Percentiles rank a stretch among this genome's conserved stretches.
Evolutionary conservation across 768 basidiomycete genomes (phyloP).

Genomic region (Amanita pallidorosea): DNA sequence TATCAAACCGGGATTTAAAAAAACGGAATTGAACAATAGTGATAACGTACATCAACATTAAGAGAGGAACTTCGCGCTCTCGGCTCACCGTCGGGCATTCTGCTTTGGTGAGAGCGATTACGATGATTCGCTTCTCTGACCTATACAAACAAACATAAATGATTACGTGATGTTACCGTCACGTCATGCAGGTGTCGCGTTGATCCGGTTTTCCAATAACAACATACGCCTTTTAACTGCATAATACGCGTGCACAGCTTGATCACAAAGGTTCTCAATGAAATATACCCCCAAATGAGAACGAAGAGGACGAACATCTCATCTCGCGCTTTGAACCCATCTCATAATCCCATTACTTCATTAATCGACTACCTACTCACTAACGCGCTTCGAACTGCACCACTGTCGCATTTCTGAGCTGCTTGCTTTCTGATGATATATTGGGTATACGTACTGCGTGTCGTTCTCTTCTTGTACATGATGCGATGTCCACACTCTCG

Average conservation of each 20-base stretch:
- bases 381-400: slow-evolving; percentile 81
- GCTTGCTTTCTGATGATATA: neutral
- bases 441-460: slow-evolving; percentile 57
- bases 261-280: too few relatives aligned
- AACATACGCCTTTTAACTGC: too few relatives aligned
- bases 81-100: slow-evolving; percentile 38
- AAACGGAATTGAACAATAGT: neutral
- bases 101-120: slow-evolving; percentile 36
- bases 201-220: too few relatives aligned
- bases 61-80: slow-evolving; percentile 59
- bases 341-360: slow-evolving; percentile 70
- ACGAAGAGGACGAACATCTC: too few relatives aligned
- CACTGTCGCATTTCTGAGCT: slow-evolving; percentile 30
- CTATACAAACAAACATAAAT: slow-evolving; percentile 12
- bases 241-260: too few relatives aligned
- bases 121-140: slow-evolving; percentile 17
- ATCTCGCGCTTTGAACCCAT: slow-evolving; percentile 25
- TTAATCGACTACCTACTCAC: slow-evolving; percentile 46
- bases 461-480: slow-evolving; percentile 97
- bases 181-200: too few relatives aligned
- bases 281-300: too few relatives aligned
- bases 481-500: slow-evolving; percentile 96
- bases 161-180: slow-evolving; percentile 1
- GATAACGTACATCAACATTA: slow-evolving; percentile 40
- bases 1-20: slow-evolving; percentile 1